Conservation (phyloP, 306 rosid genomes). For the Morella rubra region DNA sequence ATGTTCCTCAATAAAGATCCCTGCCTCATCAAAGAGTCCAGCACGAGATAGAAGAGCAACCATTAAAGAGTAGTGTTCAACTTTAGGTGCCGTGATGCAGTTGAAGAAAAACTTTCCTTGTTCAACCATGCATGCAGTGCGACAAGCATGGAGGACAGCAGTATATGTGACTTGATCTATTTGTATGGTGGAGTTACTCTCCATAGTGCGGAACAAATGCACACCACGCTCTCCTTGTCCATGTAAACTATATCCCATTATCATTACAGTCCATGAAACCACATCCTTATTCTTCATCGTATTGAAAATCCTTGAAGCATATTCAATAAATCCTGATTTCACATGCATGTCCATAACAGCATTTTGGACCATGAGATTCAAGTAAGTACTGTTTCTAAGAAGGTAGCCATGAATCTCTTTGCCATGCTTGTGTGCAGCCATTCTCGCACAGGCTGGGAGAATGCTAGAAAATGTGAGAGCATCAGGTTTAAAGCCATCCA, state of each 20-base stretch:
- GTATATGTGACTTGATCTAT: slow-evolving; percentile 47
- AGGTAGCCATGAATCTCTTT: slow-evolving; percentile 65
- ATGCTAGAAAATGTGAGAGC: slow-evolving; percentile 44
- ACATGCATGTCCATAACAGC: slow-evolving; percentile 70
- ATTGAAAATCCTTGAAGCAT: slow-evolving; percentile 48
- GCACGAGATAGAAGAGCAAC: slow-evolving; percentile 57
- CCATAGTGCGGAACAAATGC: slow-evolving; percentile 45
- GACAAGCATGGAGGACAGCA: slow-evolving; percentile 67
- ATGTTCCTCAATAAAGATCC: slow-evolving; percentile 37
- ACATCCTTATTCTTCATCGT: slow-evolving; percentile 44
- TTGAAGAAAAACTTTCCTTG: slow-evolving; percentile 53
- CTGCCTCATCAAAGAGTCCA: slow-evolving; percentile 48
- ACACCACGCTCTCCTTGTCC: slow-evolving; percentile 61
- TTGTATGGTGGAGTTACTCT: slow-evolving; percentile 26
- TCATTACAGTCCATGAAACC: slow-evolving; percentile 67
- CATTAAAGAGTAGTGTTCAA: slow-evolving; percentile 37
- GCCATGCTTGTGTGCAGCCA: slow-evolving; percentile 56
- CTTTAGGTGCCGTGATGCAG: slow-evolving; percentile 44
- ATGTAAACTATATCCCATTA: slow-evolving; percentile 60
- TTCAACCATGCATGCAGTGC: slow-evolving; percentile 50
- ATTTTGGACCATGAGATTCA: slow-evolving; percentile 55
- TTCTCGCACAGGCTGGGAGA: slow-evolving; percentile 75
- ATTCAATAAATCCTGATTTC: slow-evolving; percentile 56
- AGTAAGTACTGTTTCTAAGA: slow-evolving; percentile 42
- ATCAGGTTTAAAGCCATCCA: slow-evolving; percentile 51